Base-by-base conservation (phyloP, 768 basidiomycete species). In the Lanmaoa pseudosensibilis region DNA sequence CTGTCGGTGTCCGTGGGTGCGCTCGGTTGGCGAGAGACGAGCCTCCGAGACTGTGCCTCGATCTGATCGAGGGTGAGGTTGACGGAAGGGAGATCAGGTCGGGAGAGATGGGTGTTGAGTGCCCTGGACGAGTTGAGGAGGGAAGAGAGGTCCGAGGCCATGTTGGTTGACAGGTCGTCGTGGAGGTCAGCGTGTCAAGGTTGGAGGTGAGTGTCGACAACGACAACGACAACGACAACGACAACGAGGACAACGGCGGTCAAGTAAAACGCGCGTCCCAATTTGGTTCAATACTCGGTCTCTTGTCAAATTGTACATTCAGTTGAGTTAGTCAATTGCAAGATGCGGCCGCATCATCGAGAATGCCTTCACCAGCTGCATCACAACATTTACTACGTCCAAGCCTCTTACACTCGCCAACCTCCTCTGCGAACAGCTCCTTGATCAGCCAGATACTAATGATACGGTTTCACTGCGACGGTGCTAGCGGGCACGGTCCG, bases 21-120 rank as follows among this genome's bases (percentile, higher is more conserved):
- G 30, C 79, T 81, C 6, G 83, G 82, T 65, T 89, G 87, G 41
- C 86, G 82, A 23, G 89, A 84, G 5, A 90, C 86, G 25, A 98
- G 85, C 40, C 88, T 81, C 19, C 94, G 82, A 2, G 92, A 94
- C 74, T 96, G 93, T 0, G 89, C 86, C 71, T 98, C 96, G 59
- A 99, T 90, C 75, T 98, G 93, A 72, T 96, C 94, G 33, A 98
- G 81, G 2, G 93, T 92, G 54, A 96, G 86, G 54, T 90, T 84
- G 41, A 99, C 87, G 3, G 89, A 83, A 12, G 96, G 96, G 2
- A 98, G 77, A 64, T 97, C 93, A 5, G 87, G 87, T 43, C 83
- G 80, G 4, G 85, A 81, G 30, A 94, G 75, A 69, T 94, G 90
- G 0, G 87, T 84, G 11, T 86, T 92, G 36, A 94, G 82, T 27